A percentile compares a stretch with the other conserved stretches of the same genome.
phyloP scores from a whole-genome alignment of 805 yeast genomes.

The Kodamaea neixiangensis region DNA sequence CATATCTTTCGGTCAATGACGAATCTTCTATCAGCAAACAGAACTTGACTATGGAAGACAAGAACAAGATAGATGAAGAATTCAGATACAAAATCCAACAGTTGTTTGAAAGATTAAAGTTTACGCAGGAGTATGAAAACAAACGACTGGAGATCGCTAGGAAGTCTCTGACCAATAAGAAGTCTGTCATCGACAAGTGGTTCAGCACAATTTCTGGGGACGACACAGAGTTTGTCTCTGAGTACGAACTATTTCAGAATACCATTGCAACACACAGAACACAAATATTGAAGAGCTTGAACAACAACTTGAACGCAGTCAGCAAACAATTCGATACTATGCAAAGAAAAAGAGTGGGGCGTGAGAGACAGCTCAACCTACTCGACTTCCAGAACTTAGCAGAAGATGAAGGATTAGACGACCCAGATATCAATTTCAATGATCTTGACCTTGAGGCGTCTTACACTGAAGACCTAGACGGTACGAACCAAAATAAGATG shows the following conservation, averaged over 20 bases:
- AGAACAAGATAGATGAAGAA: constrained; percentile 58
- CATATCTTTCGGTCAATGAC: constrained; percentile 31
- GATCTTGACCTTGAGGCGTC: constrained; percentile 13
- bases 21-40: constrained; percentile 25
- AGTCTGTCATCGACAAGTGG: constrained; percentile 9
- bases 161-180: constrained; percentile 5
- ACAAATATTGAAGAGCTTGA: constrained; percentile 51
- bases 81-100: constrained; percentile 53
- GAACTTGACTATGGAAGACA: constrained; percentile 34
- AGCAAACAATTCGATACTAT: constrained; percentile 49
- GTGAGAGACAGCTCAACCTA: constrained; percentile 38
- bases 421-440: constrained; percentile 3
- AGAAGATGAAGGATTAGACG: constrained; percentile 23
- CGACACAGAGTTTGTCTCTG: constrained; percentile 36
- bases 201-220: constrained; percentile 22
- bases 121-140: constrained; percentile 52
- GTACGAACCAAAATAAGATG: constrained; percentile 20
- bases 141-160: constrained; percentile 32
- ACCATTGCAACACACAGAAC: constrained; percentile 47
- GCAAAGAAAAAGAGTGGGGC: constrained; percentile 49
- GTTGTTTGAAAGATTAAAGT: constrained; percentile 51
- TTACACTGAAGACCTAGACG: constrained; percentile 4
- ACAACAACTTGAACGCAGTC: constrained; percentile 41
- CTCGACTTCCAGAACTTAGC: constrained; percentile 45
- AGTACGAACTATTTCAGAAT: constrained; percentile 32